phyloP scores from a whole-genome alignment of 805 yeast species.

The Saturnispora halmiae region DNA sequence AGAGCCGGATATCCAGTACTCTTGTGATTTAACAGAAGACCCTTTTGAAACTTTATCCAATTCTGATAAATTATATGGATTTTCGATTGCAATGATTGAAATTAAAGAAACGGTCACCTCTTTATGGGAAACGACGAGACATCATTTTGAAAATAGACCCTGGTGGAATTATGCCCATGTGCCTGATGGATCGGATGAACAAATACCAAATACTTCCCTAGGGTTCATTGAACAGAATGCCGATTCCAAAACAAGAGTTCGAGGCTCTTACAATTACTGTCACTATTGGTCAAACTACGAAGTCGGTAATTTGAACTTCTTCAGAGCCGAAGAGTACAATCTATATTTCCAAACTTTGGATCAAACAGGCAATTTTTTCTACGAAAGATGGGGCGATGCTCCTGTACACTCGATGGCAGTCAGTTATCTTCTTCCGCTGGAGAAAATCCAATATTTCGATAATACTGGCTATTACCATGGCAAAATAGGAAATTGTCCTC shows the following conservation, averaged over 20 bases:
- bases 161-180: conserved; percentile 8
- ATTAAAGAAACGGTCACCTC: conserved; percentile 38
- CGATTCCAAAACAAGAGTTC: conserved; percentile 33
- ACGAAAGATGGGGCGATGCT: conserved; percentile 77
- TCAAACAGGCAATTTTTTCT: conserved; percentile 56
- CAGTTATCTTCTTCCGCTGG: conserved; percentile 38
- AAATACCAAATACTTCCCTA: conserved; percentile 29
- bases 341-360: conserved; percentile 50
- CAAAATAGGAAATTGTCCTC: conserved; percentile 53
- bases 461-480: conserved; percentile 50
- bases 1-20: conserved; percentile 42
- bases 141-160: conserved; percentile 29
- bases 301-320: conserved; percentile 49
- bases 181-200: conserved; percentile 25
- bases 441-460: conserved; percentile 48
- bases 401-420: conserved; percentile 64
- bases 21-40: conserved; percentile 42
- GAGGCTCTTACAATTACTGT: conserved; percentile 42
- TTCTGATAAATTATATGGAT: conserved; percentile 39
- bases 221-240: conserved; percentile 38
- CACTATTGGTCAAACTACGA: conserved; percentile 66
- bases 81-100: conserved; percentile 42
- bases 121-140: conserved; percentile 39
- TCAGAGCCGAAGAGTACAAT: conserved; percentile 45
- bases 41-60: conserved; percentile 41